Conservation (phyloP, 1,284 basidiomycete genomes). For the Pseudozyma hubeiensis region DNA sequence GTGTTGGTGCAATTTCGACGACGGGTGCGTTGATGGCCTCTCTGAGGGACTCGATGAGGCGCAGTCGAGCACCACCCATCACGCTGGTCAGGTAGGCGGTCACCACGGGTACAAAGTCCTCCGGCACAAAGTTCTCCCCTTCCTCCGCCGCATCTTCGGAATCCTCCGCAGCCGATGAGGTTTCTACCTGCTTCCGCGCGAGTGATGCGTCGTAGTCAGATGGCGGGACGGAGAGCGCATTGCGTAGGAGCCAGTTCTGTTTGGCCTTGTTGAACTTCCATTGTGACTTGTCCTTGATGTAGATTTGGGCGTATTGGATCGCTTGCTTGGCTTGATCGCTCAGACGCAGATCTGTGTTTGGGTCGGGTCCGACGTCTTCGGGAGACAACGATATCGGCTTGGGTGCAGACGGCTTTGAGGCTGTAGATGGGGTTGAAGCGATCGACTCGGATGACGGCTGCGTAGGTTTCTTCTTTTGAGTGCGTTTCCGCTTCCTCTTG, state of each 20-base stretch:
- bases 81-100: slow-evolving; percentile 48
- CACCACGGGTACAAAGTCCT: slow-evolving; percentile 41
- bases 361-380: slow-evolving; percentile 38
- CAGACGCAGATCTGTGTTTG: slow-evolving; percentile 32
- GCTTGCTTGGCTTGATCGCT: slow-evolving; percentile 53
- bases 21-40: slow-evolving; percentile 41
- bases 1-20: slow-evolving; percentile 5
- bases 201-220: slow-evolving; percentile 38
- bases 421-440: slow-evolving; percentile 1
- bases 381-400: slow-evolving; percentile 7
- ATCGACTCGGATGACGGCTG: background rate
- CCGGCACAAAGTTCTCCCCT: slow-evolving; percentile 47
- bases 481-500: slow-evolving; percentile 49
- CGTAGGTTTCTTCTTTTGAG: slow-evolving; percentile 19
- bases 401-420: slow-evolving; percentile 1
- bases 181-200: slow-evolving; percentile 27
- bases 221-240: slow-evolving; percentile 42
- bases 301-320: slow-evolving; percentile 45
- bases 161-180: slow-evolving; percentile 4
- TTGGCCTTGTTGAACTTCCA: slow-evolving; percentile 59
- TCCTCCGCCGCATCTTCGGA: slow-evolving; percentile 30
- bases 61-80: slow-evolving; percentile 41
- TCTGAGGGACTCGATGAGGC: slow-evolving; percentile 40
- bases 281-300: slow-evolving; percentile 30
- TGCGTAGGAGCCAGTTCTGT: slow-evolving; percentile 53